Base-by-base conservation (phyloP, 1,284 basidiomycete species). In the Microbotryomycetes sp. region DNA sequence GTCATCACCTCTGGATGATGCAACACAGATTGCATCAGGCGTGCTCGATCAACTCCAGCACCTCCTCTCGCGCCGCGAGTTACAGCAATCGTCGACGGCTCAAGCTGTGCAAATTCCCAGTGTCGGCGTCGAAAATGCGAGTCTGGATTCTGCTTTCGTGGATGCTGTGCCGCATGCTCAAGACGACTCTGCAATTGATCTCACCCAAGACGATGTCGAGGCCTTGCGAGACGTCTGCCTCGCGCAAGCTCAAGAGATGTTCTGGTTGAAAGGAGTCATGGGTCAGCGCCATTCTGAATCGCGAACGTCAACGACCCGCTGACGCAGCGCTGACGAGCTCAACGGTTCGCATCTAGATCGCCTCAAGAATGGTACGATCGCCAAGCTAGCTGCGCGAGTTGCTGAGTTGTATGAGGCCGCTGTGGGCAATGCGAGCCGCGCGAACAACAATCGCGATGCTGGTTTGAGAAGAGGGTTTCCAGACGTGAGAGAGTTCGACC, bases 221-320 rank as follows among this genome's bases (percentile, higher is more conserved):
- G 80, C 84, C 25, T 73, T 97, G 25, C 83, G 88, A 70, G 82
- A 79, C 66, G 81, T 97, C 58, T 88, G 92, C 83, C 81, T 97
- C 1, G 92, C 92, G 0, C 92, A 97, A 77, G 93, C 92, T 0
- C 93, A 97, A 72, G 94, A 98, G 78, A 96, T 92, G 72, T 89
- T 86, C 58, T 97, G 94, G 93, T 92, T 96, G 74, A 84, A 88
- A 69, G 93, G 92, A 6, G 86, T 88, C 66, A 77, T 90, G 65
- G 88, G 91, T 89, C 73, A 72, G 75, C 72, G 25, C 6, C 3
- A 47, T 36, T 6, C 16, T 30, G 5, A 51, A 9, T 31, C 50
- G 32, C 19, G n/a, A 6, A 52, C 26, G 55, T 25, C 28, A 56
- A 49, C 26, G 50, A 14, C 7, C 25, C 26, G 23, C 7, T n/a